Conservation (phyloP, 768 basidiomycete species). For the Kwoniella newhampshirensis region DNA sequence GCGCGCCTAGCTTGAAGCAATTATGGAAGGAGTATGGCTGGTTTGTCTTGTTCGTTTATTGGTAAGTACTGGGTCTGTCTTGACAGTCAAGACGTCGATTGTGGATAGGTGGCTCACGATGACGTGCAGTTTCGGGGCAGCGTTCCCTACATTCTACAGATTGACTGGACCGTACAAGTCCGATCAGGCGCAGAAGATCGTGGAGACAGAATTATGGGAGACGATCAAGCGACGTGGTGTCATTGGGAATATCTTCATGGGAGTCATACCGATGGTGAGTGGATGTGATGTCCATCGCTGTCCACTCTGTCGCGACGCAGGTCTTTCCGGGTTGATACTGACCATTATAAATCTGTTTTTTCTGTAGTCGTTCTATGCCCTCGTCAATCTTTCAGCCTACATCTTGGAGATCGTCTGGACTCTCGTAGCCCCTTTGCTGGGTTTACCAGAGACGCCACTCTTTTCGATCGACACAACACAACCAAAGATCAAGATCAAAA, state of each 20-base stretch:
- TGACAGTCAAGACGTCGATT: too few relatives aligned
- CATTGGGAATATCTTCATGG: conserved; percentile 63
- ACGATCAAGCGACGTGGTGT: conserved; percentile 62
- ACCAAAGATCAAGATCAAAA: conserved; percentile 1
- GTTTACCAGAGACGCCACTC: conserved; percentile 10
- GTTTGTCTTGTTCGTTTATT: conserved; percentile 61
- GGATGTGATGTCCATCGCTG: not conserved
- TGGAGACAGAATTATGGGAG: conserved; percentile 64
- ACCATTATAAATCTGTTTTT: not conserved
- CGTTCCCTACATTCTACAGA: conserved; percentile 64
- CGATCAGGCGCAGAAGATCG: conserved; percentile 55
- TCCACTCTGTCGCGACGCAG: not conserved
- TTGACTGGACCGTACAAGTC: conserved; percentile 61
- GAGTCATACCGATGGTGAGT: conserved; percentile 56
- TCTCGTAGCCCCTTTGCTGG: conserved; percentile 15
- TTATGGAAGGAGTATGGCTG: conserved; percentile 60
- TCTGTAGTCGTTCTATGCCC: conserved; percentile 28
- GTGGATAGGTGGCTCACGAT: too few relatives aligned
- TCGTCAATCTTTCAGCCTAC: conserved; percentile 25
- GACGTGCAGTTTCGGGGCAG: conserved; percentile 60
- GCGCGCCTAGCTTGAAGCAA: conserved; percentile 59
- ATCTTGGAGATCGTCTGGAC: conserved; percentile 21
- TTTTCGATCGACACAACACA: not conserved
- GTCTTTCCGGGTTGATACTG: too few relatives aligned
- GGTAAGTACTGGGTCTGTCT: conserved; percentile 57